phyloP scores from a whole-genome alignment of 1,284 basidiomycete species.

The Leccinum variabile region DNA sequence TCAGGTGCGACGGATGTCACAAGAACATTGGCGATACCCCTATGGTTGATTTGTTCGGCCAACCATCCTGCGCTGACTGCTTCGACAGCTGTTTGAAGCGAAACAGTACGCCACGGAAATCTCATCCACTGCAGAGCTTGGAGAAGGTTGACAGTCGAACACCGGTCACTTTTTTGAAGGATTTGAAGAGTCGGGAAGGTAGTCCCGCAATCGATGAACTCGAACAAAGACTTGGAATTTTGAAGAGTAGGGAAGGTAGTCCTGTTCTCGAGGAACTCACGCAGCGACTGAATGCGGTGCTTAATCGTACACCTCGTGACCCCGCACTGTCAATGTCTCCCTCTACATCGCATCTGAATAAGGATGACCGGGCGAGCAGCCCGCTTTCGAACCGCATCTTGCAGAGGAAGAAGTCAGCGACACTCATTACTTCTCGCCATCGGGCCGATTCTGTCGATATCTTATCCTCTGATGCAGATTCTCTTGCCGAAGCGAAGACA shows the following conservation, averaged over 20 bases:
- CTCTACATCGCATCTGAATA: slow-evolving; percentile 9
- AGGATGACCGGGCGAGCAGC: slow-evolving; percentile 30
- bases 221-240: slow-evolving; percentile 55
- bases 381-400: slow-evolving; percentile 33
- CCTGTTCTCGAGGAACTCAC: slow-evolving; percentile 61
- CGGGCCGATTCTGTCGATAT: slow-evolving; percentile 7
- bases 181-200: slow-evolving; percentile 44
- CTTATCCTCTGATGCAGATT: slow-evolving; percentile 6
- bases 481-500: slow-evolving; percentile 6
- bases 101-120: slow-evolving; percentile 46
- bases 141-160: slow-evolving; percentile 37
- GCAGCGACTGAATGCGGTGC: slow-evolving; percentile 48
- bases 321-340: slow-evolving; percentile 16
- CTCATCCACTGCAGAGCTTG: slow-evolving; percentile 29
- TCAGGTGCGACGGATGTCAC: slow-evolving; percentile 68
- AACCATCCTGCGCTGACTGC: slow-evolving; percentile 73
- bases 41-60: slow-evolving; percentile 78
- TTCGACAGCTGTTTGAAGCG: slow-evolving; percentile 71
- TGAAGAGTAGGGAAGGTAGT: slow-evolving; percentile 57
- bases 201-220: slow-evolving; percentile 59
- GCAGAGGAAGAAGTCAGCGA: slow-evolving; percentile 24
- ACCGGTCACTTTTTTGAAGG: slow-evolving; percentile 40
- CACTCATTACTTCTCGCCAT: slow-evolving; percentile 7
- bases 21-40: slow-evolving; percentile 71
- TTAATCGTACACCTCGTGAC: slow-evolving; percentile 38